Percentiles rank a stretch among this genome's conserved stretches.
Evolutionary conservation across 306 rosid species (phyloP).

Genomic region (Canavalia gladiata): DNA sequence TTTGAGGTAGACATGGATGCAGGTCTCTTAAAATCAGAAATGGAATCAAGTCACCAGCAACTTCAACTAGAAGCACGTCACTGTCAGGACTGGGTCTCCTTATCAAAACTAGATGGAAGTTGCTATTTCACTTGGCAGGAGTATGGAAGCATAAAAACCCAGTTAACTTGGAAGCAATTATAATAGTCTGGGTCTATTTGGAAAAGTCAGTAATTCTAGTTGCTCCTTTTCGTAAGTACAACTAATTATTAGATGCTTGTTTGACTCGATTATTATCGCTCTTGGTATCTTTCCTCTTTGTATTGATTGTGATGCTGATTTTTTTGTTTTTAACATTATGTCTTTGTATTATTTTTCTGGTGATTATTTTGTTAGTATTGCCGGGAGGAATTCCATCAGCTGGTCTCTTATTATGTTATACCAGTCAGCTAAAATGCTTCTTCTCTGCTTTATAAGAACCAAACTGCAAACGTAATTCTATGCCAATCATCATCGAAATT

Average conservation of each 20-base stretch:
- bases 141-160: not conserved
- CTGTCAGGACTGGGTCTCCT: not conserved
- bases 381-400: constrained; percentile 6
- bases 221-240: not conserved
- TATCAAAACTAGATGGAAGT: not conserved
- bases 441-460: not conserved
- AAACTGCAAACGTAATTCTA: not conserved
- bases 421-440: not conserved
- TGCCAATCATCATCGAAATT: not conserved
- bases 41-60: constrained; percentile 2
- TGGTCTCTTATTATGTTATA: not conserved
- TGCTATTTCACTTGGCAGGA: not conserved
- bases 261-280: constrained; percentile 11
- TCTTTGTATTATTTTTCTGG: not conserved
- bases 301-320: not conserved
- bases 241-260: not conserved
- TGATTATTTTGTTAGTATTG: constrained; percentile 12
- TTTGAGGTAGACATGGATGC: constrained; percentile 27
- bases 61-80: not conserved
- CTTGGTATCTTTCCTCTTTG: not conserved
- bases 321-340: not conserved
- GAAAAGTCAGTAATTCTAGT: not conserved
- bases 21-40: constrained; percentile 27
- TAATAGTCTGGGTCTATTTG: not conserved
- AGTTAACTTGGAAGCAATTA: not conserved